Evolutionary conservation across 805 yeast genomes (phyloP).

Genomic region (Lipomyces anomalus): DNA sequence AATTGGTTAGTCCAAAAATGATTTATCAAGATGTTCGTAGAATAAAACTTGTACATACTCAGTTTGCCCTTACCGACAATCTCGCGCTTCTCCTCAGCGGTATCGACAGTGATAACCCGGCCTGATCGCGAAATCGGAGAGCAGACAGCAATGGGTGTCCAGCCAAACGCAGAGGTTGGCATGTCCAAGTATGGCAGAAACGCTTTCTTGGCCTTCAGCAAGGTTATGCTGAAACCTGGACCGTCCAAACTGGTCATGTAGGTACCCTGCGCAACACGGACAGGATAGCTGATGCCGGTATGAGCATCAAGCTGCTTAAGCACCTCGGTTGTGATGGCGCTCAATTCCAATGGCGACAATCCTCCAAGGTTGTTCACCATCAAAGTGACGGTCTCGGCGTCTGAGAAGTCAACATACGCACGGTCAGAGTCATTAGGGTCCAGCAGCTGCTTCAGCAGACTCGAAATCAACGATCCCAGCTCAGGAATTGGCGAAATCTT

Average conservation of each 20-base stretch:
- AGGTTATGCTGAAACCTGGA: conserved; percentile 83
- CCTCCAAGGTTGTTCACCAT: conserved; percentile 87
- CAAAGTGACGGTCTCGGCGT: conserved; percentile 59
- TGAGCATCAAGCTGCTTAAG: conserved; percentile 14
- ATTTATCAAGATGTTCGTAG: too few species aligned
- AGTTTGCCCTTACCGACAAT: conserved; percentile 28
- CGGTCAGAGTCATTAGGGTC: conserved; percentile 67
- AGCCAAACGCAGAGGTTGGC: conserved; percentile 75
- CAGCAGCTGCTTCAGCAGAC: conserved; percentile 56
- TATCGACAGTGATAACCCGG: too few species aligned
- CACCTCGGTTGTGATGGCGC: conserved; percentile 58
- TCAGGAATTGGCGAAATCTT: conserved; percentile 63
- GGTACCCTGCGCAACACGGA: conserved; percentile 65
- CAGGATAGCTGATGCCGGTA: conserved; percentile 45
- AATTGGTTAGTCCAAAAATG: conserved; percentile 28
- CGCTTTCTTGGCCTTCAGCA: conserved; percentile 61
- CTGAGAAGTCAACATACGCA: conserved; percentile 64
- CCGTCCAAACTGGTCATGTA: conserved; percentile 87
- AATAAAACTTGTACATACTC: conserved; percentile 1
- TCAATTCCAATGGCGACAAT: conserved; percentile 71
- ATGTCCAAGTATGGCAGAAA: conserved; percentile 57
- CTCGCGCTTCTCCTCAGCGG: conserved; percentile 24
- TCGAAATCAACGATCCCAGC: conserved; percentile 52
- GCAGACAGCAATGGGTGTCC: conserved; percentile 47
- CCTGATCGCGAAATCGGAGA: too few species aligned